phyloP scores from a whole-genome alignment of 345 rosid genomes.

The Eucalyptus virginea region DNA sequence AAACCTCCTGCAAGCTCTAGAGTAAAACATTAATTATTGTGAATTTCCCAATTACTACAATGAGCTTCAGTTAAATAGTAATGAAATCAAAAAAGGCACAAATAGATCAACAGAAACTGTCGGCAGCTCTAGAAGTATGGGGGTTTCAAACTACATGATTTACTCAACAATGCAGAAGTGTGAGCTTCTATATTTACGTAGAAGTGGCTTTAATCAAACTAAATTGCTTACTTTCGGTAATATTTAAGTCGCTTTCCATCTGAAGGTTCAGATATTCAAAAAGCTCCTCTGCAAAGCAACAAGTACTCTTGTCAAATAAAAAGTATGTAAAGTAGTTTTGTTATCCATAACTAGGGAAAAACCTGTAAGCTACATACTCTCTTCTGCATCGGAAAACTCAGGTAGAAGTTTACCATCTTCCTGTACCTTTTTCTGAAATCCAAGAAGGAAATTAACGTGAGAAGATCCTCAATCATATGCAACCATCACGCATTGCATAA shows the following conservation, averaged over 20 bases:
- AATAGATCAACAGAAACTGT: background rate
- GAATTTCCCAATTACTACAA: background rate
- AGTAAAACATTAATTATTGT: background rate
- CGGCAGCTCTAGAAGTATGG: background rate
- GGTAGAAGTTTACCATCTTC: constrained; percentile 78
- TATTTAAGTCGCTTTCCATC: constrained; percentile 62
- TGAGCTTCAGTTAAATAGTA: background rate
- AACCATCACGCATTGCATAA: background rate
- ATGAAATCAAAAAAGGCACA: background rate
- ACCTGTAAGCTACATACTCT: constrained; percentile 25
- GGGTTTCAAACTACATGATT: background rate
- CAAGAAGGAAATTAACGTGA: background rate
- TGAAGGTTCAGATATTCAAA: constrained; percentile 71
- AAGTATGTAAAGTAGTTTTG: background rate
- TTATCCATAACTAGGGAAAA: background rate
- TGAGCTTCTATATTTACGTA: background rate
- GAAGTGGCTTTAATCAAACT: background rate
- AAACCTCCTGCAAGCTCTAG: background rate
- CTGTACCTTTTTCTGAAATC: constrained; percentile 63
- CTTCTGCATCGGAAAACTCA: constrained; percentile 82
- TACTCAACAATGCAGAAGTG: background rate
- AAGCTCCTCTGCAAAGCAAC: constrained; percentile 48
- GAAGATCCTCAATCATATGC: background rate
- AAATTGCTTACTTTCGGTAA: constrained; percentile 46
- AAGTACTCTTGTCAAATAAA: background rate